Percentiles rank a stretch among this genome's conserved stretches.
These are phyloP conservation scores for Gonapodya sp. DNA, from an alignment of 192 early-diverging fungal species.

Conservation along the genomic window DNA sequence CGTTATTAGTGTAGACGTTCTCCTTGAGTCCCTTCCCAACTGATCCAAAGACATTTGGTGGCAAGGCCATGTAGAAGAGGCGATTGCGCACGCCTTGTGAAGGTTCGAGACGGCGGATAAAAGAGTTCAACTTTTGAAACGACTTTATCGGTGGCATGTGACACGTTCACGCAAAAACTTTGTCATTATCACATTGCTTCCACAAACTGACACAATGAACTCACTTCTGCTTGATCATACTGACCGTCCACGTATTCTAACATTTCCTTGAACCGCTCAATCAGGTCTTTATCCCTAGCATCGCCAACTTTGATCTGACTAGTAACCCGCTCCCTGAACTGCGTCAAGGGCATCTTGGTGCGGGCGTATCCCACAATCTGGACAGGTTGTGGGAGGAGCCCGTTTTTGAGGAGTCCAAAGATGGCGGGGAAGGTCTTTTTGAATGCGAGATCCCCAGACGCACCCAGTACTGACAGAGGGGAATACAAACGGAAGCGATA, in stretches of 20 bases:
- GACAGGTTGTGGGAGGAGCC: constrained; percentile 61
- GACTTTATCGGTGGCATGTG: too few relatives aligned
- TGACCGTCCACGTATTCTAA: constrained; percentile 73
- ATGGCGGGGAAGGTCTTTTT: constrained; percentile 97
- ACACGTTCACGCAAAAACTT: too few relatives aligned
- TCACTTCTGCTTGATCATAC: constrained; percentile 62
- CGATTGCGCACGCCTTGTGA: constrained; percentile 39
- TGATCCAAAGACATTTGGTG: constrained; percentile 86
- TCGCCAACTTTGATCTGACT: constrained; percentile 56
- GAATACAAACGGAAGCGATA: not conserved
- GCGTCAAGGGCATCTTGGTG: constrained; percentile 57
- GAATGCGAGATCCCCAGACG: constrained; percentile 82
- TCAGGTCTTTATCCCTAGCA: constrained; percentile 38
- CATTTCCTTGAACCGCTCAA: constrained; percentile 54
- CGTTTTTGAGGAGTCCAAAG: constrained; percentile 84
- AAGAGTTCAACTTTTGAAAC: constrained; percentile 57
- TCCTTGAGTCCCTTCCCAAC: constrained; percentile 67
- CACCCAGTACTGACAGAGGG: not conserved
- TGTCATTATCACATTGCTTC: too few relatives aligned
- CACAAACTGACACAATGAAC: too few relatives aligned
- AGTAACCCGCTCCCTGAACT: constrained; percentile 65
- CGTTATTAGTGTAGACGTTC: constrained; percentile 50
- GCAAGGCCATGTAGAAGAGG: constrained; percentile 92
- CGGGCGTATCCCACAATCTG: constrained; percentile 90
- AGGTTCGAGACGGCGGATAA: constrained; percentile 49